Evolutionary conservation across 345 rosid genomes (phyloP).

Genomic region (Populus simonii): DNA sequence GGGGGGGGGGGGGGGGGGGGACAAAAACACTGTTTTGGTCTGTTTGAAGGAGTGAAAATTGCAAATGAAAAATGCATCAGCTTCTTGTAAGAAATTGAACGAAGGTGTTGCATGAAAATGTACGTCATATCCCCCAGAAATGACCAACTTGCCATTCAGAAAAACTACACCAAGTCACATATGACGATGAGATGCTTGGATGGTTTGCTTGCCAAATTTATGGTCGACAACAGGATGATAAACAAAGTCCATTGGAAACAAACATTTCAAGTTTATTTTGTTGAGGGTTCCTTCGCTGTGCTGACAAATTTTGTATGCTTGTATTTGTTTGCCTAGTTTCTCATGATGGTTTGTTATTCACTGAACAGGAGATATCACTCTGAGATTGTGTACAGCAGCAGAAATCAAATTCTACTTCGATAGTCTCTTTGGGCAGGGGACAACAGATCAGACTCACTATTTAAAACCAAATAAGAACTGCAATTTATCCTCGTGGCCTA

Average conservation of each 20-base stretch:
- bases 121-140: no score
- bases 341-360: slow-evolving; percentile 9
- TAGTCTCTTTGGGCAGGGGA: slow-evolving; percentile 39
- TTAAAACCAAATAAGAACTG: slow-evolving; percentile 69
- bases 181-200: not conserved
- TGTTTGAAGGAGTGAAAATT: no score
- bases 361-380: slow-evolving; percentile 61
- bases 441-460: slow-evolving; percentile 22
- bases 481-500: slow-evolving; percentile 66
- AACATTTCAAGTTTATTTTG: slow-evolving; percentile 7
- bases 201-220: not conserved
- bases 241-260: not conserved
- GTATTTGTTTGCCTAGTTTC: slow-evolving; percentile 2
- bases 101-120: no score
- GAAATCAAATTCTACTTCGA: slow-evolving; percentile 70
- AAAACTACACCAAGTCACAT: not conserved
- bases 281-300: not conserved
- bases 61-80: no score
- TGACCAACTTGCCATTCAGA: no score
- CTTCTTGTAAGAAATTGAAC: no score
- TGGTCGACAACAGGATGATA: not conserved
- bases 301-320: not conserved
- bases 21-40: not conserved
- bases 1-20: not conserved
- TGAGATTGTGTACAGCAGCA: slow-evolving; percentile 69